Evolutionary conservation across 2,329 filamentous ascomycete species (phyloP), one percentile per base, ranked within the genome.

Genomic region (Penicillium sp.): DNA sequence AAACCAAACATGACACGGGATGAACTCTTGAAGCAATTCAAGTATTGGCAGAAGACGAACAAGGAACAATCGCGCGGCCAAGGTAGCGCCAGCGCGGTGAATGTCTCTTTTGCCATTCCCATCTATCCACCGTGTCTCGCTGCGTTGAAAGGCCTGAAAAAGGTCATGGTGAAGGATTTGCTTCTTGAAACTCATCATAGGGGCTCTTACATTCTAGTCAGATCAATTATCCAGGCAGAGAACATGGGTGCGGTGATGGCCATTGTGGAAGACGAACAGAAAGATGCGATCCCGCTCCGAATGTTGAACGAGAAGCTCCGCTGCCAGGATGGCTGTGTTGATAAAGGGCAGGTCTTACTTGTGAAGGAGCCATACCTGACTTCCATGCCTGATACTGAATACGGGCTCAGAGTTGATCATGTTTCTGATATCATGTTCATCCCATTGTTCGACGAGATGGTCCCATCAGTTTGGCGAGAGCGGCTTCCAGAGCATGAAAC

Each of bases 351-450:
- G 14, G 60, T 77, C 0, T 71, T 76, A 11, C 62, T 83, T 26
- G 48, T 85, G 24, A 85, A 83, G 59, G 81, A 85, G 55, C 81
- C 82, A 0, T 84, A 76, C 59, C 76, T 84, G 60, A 81, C 79
- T 57, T 24, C 62, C 0, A 70, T 70, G n/a, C 64, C 61, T 0
- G 65, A 76, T 29, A 75, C 76, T 2, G 45, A 67, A 0, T 80
- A 80, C 63, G 71, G 68, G 0, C 26, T 85, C n/a, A 74, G 81
- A 6, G 78, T 83, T 13, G 82, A 85, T 55, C 82, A 85, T 61
- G 61, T 79, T 14, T 77, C 75, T n/a, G 82, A 85, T 55, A 59
- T 84, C 18, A 56, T 77, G 3, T 73, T 70, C 57, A 58, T 82
- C 2, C 46, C 69, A 1, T 46, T 57, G 0, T 44, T 59, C n/a